Evolutionary conservation across 2,329 filamentous ascomycete genomes (phyloP), one percentile per base, ranked within the genome.

Genomic region (Penicillium glabrum): DNA sequence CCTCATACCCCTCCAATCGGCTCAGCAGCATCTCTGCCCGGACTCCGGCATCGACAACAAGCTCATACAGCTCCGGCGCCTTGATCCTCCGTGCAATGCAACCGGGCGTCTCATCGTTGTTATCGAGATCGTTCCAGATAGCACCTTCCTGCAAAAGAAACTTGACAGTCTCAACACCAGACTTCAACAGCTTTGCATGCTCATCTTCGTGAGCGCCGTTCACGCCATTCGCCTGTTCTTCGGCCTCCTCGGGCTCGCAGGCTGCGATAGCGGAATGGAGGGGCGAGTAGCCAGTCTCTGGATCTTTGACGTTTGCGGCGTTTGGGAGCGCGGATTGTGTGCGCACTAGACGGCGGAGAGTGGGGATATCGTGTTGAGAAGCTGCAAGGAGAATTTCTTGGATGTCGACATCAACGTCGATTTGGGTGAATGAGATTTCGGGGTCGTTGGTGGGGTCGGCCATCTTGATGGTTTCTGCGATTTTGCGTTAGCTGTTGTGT

Each of bases 51-150:
- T 93, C 90, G 8, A 98, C 89, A 71, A 93, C 90, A 56, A 92
- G 75, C 41, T 89, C 84, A 71, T 99, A 98, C 35, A 97, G 77
- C 49, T 85, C 82, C 53, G 76, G 81, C 66, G 90, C 79, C 0
- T 89, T 88, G 24, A 97, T 63, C 46, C 85, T 72, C 27, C 82
- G 80, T 9, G 95, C 95, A 44, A 97, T 79, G 72, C 93, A 98
- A 8, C 92, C 95, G 0, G 95, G 92, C 3, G 95, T 98, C 80
- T 98, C 93, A 67, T 91, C 84, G 65, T 90, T 88, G 63, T 81
- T 77, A 73, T 98, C 91, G 54, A 98, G 80, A 72, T 97, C 93
- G 77, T 99, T 99, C 95, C 95, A 99, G 65, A 98, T 97, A 11
- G 91, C 95, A 31, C 95, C 95, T 65, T 89, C 89, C 68, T 93